Evolutionary conservation across 495 filamentous ascomycete species (phyloP).

Genomic region (Durotheca rogersii): DNA sequence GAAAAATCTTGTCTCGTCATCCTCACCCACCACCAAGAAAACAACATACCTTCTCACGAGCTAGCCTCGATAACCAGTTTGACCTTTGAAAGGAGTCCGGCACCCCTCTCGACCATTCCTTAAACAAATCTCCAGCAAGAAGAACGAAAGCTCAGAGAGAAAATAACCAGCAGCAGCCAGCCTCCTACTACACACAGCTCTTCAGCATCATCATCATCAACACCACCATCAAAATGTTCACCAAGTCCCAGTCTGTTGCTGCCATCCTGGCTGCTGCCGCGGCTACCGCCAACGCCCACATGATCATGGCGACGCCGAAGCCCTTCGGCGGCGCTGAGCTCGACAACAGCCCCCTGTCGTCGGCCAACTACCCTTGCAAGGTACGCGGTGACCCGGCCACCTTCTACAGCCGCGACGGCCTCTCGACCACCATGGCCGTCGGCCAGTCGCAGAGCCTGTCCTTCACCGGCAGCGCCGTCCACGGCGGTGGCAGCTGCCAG

Average conservation of each 20-base stretch:
- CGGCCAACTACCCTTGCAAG: constrained; percentile 82
- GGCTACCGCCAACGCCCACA: constrained; percentile 62
- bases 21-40: too few species aligned
- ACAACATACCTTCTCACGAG: constrained; percentile 6
- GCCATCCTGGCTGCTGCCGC: constrained; percentile 42
- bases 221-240: not conserved
- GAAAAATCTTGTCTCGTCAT: not conserved
- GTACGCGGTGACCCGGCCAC: constrained; percentile 36
- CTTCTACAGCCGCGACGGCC: constrained; percentile 41
- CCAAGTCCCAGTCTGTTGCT: not conserved
- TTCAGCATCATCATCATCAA: too few species aligned
- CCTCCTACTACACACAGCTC: too few species aligned
- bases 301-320: constrained; percentile 66
- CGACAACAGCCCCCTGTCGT: constrained; percentile 58
- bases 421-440: constrained; percentile 52
- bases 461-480: constrained; percentile 65
- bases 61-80: constrained; percentile 9
- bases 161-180: too few species aligned
- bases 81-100: constrained; percentile 12
- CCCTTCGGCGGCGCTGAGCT: constrained; percentile 60
- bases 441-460: constrained; percentile 55
- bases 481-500: constrained; percentile 88
- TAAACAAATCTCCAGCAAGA: too few species aligned
- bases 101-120: constrained; percentile 5
- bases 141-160: too few species aligned